Conservation (phyloP, 352 stramenopile species). For the Phytophthora hybrid region DNA sequence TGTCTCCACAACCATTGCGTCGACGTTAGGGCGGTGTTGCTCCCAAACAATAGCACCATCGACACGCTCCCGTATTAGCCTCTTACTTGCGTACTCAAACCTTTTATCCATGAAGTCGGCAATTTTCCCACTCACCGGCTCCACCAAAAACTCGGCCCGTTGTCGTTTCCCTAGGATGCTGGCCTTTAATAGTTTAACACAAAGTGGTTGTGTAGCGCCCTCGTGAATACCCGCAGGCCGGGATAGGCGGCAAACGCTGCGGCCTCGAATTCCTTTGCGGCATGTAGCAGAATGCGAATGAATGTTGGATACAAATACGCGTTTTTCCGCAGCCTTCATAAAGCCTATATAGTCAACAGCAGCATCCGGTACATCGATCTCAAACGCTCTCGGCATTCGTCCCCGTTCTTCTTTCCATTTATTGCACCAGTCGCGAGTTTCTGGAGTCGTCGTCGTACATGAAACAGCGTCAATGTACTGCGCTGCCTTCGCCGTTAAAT, state of each 20-base stretch:
- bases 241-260: conserved; percentile 17
- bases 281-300: conserved; percentile 28
- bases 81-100: background rate
- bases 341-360: conserved; percentile 1
- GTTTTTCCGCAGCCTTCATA: background rate
- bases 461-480: conserved; percentile 1
- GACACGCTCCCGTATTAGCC: background rate
- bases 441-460: background rate
- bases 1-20: conserved; percentile 18
- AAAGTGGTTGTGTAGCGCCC: conserved; percentile 8
- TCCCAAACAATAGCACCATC: conserved; percentile 14
- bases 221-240: conserved; percentile 21
- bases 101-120: too few species aligned
- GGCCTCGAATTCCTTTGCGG: conserved; percentile 19
- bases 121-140: too few species aligned
- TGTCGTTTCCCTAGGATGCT: background rate
- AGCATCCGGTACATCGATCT: conserved; percentile 14
- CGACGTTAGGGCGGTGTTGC: background rate
- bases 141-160: too few species aligned
- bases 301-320: conserved; percentile 16
- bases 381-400: conserved; percentile 5
- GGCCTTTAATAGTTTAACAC: background rate
- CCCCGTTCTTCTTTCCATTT: background rate
- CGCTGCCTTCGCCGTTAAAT: background rate
- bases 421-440: conserved; percentile 2